A percentile compares a stretch with the other conserved stretches of the same genome.
Conservation (phyloP, 83 land plant genomes). For the Picea mariana region DNA sequence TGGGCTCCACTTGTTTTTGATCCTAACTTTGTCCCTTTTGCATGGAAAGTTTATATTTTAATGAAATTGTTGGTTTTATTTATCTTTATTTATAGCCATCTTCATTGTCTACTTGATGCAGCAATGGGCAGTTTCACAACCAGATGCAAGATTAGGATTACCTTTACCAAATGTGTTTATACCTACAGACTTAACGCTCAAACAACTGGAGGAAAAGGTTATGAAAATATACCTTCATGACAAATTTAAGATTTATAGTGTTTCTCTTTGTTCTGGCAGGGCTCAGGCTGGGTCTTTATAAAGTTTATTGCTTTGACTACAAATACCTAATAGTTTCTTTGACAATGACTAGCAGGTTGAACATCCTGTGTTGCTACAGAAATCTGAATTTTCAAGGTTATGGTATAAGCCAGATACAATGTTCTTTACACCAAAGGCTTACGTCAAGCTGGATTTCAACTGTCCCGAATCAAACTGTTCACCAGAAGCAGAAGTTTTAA, state of each 20-base stretch:
- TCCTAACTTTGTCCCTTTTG: background rate
- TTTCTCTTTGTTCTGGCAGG: background rate
- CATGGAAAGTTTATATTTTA: background rate
- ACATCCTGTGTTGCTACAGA: conserved; percentile 58
- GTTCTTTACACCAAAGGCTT: conserved; percentile 86
- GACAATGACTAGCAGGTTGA: conserved; percentile 39
- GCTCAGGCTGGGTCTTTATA: background rate
- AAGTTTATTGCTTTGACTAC: background rate
- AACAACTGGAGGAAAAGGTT: conserved; percentile 45
- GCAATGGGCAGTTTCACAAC: conserved; percentile 72
- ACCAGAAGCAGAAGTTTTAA: conserved; percentile 82
- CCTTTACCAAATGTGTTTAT: conserved; percentile 81
- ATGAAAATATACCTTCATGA: background rate
- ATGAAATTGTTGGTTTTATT: background rate
- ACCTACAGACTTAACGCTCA: conserved; percentile 76
- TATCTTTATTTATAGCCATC: background rate
- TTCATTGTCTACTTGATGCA: conserved; percentile 30
- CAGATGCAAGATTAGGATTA: conserved; percentile 62
- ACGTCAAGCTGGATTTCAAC: conserved; percentile 70
- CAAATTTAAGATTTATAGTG: background rate
- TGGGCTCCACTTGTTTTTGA: background rate
- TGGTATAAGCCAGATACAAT: conserved; percentile 87
- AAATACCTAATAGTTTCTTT: background rate
- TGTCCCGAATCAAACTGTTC: conserved; percentile 74
- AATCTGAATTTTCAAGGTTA: conserved; percentile 55